Conservation (phyloP, 192 early-diverging fungal genomes). For the Coemansia biformis region DNA sequence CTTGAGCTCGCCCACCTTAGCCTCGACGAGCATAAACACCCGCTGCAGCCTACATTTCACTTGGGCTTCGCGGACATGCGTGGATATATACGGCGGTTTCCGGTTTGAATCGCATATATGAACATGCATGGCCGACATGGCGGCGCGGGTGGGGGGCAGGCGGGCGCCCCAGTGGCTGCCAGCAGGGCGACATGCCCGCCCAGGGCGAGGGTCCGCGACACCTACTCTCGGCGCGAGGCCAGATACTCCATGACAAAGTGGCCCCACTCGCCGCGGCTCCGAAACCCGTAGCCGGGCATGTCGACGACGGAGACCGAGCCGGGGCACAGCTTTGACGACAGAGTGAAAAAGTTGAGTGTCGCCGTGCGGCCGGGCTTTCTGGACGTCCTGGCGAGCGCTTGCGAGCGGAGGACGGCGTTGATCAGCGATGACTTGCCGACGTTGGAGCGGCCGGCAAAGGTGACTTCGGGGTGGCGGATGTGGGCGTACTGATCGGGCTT, state of each 20-base stretch:
- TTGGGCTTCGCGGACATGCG: neutral
- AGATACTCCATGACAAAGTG: conserved; percentile 45
- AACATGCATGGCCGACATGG: too few relatives aligned
- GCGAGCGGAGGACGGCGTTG: conserved; percentile 34
- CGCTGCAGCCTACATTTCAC: conserved; percentile 24
- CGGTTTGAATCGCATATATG: too few relatives aligned
- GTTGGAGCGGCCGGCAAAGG: conserved; percentile 50
- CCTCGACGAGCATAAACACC: conserved; percentile 49
- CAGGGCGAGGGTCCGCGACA: too few relatives aligned
- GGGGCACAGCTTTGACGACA: conserved; percentile 19
- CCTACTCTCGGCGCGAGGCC: conserved; percentile 31
- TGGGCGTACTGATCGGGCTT: conserved; percentile 20
- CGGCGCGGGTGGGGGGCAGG: too few relatives aligned
- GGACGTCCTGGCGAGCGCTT: conserved; percentile 41
- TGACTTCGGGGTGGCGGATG: conserved; percentile 30
- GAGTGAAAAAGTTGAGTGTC: conserved; percentile 37
- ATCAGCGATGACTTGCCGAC: conserved; percentile 52
- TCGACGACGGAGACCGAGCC: conserved; percentile 40
- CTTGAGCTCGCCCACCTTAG: conserved; percentile 52
- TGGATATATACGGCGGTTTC: neutral
- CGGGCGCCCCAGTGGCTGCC: too few relatives aligned
- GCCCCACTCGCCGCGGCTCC: conserved; percentile 50
- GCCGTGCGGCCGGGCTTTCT: conserved; percentile 47
- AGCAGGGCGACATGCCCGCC: too few relatives aligned
- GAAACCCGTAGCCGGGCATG: conserved; percentile 55